Evolutionary conservation across 192 early-diverging fungal genomes (phyloP).

Genomic region (Diversispora eburnea): DNA sequence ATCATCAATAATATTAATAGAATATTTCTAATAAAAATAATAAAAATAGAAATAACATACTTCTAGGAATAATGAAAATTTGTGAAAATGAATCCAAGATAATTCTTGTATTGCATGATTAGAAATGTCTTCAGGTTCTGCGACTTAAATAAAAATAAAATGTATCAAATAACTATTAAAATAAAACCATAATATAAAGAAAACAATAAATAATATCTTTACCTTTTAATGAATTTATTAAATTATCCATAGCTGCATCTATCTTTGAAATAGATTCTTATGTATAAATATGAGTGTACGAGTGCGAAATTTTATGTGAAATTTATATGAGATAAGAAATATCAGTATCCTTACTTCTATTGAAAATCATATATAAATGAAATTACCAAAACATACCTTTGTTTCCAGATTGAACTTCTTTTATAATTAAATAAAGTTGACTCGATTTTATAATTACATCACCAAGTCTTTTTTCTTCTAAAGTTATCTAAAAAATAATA

Average conservation of each 20-base stretch:
- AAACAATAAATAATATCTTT: not conserved
- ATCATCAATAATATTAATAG: not conserved
- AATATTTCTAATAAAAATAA: not conserved
- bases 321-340: too few species aligned
- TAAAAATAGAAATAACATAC: not conserved
- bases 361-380: not conserved
- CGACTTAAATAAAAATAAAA: not conserved
- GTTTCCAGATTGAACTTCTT: not conserved
- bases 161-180: not conserved
- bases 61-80: conserved; percentile 15
- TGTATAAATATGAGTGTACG: too few species aligned
- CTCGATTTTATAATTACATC: not conserved
- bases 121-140: not conserved
- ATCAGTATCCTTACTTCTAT: too few species aligned
- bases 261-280: too few species aligned
- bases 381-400: not conserved
- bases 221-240: too few species aligned
- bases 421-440: not conserved
- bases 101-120: not conserved
- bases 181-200: not conserved
- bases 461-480: conserved; percentile 17
- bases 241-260: too few species aligned
- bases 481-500: not conserved
- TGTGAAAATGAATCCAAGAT: conserved; percentile 8
- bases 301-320: too few species aligned